These are phyloP conservation scores for Diplodia mutila DNA, from an alignment of 2,329 filamentous ascomycete species.

Conservation along the genomic window DNA sequence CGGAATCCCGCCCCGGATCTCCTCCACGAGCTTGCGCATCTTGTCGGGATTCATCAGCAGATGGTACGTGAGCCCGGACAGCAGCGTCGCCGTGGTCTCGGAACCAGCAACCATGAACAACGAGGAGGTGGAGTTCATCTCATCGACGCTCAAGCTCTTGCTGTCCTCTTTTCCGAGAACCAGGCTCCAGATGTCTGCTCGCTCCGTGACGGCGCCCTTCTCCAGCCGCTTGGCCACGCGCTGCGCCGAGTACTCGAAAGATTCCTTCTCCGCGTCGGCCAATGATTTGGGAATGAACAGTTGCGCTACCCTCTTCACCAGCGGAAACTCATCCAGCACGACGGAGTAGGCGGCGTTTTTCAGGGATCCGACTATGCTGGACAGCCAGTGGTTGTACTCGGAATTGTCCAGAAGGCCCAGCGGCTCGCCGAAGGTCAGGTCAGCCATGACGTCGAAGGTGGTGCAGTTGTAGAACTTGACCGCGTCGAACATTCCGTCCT, in stretches of 20 bases:
- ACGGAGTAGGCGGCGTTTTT: slow-evolving; percentile 1
- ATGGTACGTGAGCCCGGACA: slow-evolving; percentile 44
- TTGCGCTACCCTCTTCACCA: background rate
- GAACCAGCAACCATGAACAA: slow-evolving; percentile 50
- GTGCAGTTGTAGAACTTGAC: slow-evolving; percentile 27
- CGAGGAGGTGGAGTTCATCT: slow-evolving; percentile 43
- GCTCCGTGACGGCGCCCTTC: slow-evolving; percentile 15
- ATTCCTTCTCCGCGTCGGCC: background rate
- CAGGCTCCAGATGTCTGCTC: slow-evolving; percentile 44
- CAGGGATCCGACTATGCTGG: slow-evolving; percentile 34
- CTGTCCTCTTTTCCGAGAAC: slow-evolving; percentile 42
- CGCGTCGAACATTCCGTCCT: background rate
- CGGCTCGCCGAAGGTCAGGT: slow-evolving; percentile 39
- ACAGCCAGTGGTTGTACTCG: slow-evolving; percentile 40
- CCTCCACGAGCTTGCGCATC: slow-evolving; percentile 35
- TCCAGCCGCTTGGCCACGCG: slow-evolving; percentile 34
- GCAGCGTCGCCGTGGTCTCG: slow-evolving; percentile 50
- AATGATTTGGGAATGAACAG: background rate
- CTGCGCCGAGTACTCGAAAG: background rate
- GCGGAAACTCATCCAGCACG: background rate
- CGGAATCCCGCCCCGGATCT: slow-evolving; percentile 35
- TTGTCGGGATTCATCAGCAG: slow-evolving; percentile 35
- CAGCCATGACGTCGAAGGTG: slow-evolving; percentile 41
- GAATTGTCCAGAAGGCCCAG: slow-evolving; percentile 36
- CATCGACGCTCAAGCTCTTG: background rate